Percentiles rank a stretch among this genome's conserved stretches.
Conservation (phyloP, 441 rosid genomes). For the Croton laevigatus region DNA sequence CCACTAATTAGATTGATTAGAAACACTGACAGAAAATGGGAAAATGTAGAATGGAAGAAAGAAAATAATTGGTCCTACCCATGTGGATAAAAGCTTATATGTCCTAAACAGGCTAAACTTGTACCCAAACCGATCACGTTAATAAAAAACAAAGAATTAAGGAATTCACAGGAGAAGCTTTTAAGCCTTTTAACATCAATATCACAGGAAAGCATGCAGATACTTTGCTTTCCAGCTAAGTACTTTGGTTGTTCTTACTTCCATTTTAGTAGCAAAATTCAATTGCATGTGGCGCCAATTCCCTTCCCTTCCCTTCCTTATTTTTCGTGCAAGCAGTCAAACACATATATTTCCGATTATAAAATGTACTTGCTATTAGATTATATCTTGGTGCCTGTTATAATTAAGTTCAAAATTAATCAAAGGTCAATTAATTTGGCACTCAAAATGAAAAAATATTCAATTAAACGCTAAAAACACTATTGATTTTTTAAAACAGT, state of each 20-base stretch:
- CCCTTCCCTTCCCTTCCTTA: not conserved
- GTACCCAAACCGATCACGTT: not conserved
- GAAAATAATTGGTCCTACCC: conserved; percentile 5
- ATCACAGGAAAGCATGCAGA: not conserved
- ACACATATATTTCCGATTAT: too few species aligned
- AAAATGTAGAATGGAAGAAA: too few species aligned
- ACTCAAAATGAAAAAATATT: too few species aligned
- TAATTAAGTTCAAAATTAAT: too few species aligned
- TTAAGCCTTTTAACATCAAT: not conserved
- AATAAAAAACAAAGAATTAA: not conserved
- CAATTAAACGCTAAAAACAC: too few species aligned
- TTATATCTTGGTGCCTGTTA: too few species aligned
- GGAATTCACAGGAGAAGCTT: not conserved
- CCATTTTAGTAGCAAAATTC: not conserved
- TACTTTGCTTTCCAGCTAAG: not conserved
- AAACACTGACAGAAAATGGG: too few species aligned
- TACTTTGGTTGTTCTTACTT: not conserved
- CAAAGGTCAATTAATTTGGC: too few species aligned
- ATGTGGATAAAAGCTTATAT: conserved; percentile 11
- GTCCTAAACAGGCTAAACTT: not conserved
- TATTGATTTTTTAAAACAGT: too few species aligned
- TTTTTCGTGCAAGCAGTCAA: too few species aligned
- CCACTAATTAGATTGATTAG: too few species aligned
- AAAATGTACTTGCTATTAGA: too few species aligned
- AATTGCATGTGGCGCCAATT: not conserved